These are phyloP conservation scores for Talaromyces islandicus DNA, from an alignment of 2,329 filamentous ascomycete species.

Conservation along the genomic window DNA sequence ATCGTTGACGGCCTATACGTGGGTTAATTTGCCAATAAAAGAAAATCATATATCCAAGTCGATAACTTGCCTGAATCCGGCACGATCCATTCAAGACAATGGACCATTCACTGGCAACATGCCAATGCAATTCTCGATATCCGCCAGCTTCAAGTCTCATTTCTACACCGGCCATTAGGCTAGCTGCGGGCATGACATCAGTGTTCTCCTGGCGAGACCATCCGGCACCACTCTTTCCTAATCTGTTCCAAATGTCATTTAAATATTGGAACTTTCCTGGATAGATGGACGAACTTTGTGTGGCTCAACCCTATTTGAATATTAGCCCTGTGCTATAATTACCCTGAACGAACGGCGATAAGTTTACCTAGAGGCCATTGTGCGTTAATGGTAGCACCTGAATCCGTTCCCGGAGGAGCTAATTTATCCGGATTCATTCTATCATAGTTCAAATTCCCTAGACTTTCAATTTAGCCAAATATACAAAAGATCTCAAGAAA, in stretches of 20 bases:
- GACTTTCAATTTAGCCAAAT: neutral
- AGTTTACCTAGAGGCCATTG: conserved; percentile 48
- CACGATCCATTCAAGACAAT: conserved; percentile 34
- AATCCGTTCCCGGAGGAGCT: conserved; percentile 50
- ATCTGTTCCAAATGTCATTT: conserved; percentile 14
- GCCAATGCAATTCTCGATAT: conserved; percentile 59
- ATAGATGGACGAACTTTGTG: conserved; percentile 30
- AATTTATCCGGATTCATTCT: conserved; percentile 50
- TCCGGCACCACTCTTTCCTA: conserved; percentile 43
- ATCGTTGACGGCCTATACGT: conserved; percentile 26
- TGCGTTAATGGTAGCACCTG: conserved; percentile 34
- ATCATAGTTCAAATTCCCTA: conserved; percentile 45
- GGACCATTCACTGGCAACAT: conserved; percentile 34
- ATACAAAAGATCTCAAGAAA: neutral
- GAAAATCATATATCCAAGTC: neutral
- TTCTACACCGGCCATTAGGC: conserved; percentile 52
- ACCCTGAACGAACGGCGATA: no score
- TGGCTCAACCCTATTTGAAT: conserved; percentile 33
- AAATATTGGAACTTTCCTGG: neutral
- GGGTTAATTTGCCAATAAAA: neutral
- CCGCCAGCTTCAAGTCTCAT: conserved; percentile 54
- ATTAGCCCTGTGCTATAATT: conserved; percentile 5
- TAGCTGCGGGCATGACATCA: conserved; percentile 45
- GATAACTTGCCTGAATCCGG: conserved; percentile 25
- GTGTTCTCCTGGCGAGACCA: conserved; percentile 53